These are phyloP conservation scores for Calycina marina DNA, from an alignment of 2,329 filamentous ascomycete species.

Conservation along the genomic window DNA sequence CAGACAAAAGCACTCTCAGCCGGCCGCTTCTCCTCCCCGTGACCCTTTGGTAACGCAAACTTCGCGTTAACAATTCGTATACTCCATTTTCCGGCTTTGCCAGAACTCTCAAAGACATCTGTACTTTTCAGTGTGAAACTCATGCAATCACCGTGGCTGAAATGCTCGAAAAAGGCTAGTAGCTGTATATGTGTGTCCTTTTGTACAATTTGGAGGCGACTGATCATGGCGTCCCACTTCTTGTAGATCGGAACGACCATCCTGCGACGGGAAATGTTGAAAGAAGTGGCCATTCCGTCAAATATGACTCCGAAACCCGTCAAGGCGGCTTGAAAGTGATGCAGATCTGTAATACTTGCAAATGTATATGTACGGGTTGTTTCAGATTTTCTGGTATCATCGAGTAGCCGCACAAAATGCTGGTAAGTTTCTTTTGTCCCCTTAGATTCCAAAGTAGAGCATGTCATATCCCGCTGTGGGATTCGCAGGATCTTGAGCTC, in stretches of 20 bases:
- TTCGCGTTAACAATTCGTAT: slow-evolving; percentile 80
- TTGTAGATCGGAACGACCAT: slow-evolving; percentile 92
- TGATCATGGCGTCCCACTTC: slow-evolving; percentile 76
- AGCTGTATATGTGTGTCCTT: slow-evolving; percentile 65
- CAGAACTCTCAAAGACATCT: slow-evolving; percentile 63
- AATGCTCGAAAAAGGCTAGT: slow-evolving; percentile 77
- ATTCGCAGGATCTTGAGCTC: slow-evolving; percentile 54
- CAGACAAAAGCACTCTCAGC: slow-evolving; percentile 62
- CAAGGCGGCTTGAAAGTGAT: slow-evolving; percentile 63
- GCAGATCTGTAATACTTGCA: slow-evolving; percentile 50
- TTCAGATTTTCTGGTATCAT: slow-evolving; percentile 37
- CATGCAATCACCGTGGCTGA: slow-evolving; percentile 76
- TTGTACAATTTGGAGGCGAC: slow-evolving; percentile 66
- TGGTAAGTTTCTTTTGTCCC: slow-evolving; percentile 45
- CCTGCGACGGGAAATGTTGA: slow-evolving; percentile 69
- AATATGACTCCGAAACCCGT: slow-evolving; percentile 69
- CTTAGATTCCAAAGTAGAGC: slow-evolving; percentile 57
- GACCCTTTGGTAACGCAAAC: slow-evolving; percentile 59
- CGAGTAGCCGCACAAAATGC: slow-evolving; percentile 39
- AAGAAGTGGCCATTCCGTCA: slow-evolving; percentile 55
- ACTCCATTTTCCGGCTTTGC: slow-evolving; percentile 49
- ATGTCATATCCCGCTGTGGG: slow-evolving; percentile 62
- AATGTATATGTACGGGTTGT: slow-evolving; percentile 60
- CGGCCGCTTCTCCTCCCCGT: slow-evolving; percentile 33
- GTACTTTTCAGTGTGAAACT: slow-evolving; percentile 76